phyloP scores from a whole-genome alignment of 2,329 filamentous ascomycete species.

The Rhexocercosporidium sp. region DNA sequence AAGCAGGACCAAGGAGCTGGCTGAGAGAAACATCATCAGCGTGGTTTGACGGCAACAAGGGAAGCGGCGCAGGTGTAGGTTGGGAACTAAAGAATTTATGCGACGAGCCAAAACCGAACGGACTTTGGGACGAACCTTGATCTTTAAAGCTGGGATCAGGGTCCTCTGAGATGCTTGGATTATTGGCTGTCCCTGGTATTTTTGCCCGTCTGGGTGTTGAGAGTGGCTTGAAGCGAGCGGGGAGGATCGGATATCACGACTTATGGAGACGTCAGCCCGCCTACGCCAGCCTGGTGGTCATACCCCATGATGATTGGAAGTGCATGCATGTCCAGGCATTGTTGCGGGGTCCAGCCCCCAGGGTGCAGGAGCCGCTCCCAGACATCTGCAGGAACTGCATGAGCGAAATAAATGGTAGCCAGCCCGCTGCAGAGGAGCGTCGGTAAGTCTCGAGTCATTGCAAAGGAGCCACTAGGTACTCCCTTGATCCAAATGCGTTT shows the following conservation, averaged over 20 bases:
- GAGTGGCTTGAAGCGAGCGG: neutral
- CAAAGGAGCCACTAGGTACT: too few species aligned
- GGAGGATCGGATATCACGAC: neutral
- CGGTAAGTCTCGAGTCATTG: neutral
- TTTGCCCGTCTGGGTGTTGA: neutral
- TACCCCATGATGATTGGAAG: neutral
- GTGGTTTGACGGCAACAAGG: neutral
- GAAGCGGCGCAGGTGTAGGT: neutral
- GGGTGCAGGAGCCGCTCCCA: neutral
- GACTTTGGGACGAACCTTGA: neutral
- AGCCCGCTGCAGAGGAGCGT: neutral
- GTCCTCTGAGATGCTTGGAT: neutral
- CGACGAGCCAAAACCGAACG: neutral
- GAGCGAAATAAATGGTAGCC: neutral
- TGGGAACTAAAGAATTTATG: neutral
- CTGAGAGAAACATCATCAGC: neutral
- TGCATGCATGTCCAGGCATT: neutral
- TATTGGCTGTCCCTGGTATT: neutral
- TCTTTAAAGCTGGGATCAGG: neutral
- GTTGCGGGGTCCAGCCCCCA: neutral
- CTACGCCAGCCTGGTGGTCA: neutral
- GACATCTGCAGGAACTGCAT: neutral
- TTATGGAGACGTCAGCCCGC: neutral
- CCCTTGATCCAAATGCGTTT: too few species aligned
- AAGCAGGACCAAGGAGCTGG: neutral